phyloP scores from a whole-genome alignment of 140 eudicot genomes.

The Cichorium intybus region DNA sequence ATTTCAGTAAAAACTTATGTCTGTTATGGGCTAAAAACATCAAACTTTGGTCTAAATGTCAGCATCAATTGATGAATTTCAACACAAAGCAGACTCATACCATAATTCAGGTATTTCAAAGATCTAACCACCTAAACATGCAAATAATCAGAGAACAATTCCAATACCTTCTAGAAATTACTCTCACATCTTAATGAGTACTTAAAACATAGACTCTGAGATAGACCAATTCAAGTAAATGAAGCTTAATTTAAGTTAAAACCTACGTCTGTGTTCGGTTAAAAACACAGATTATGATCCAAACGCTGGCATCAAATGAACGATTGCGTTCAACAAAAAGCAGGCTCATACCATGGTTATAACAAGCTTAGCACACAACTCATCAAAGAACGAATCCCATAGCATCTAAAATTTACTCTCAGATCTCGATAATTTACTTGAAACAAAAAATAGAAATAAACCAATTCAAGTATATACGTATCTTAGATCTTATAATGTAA shows the following conservation, averaged over 20 bases:
- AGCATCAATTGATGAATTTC: neutral
- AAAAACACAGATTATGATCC: no score
- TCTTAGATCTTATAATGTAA: slow-evolving; percentile 5
- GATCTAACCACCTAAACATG: neutral
- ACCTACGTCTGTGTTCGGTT: no score
- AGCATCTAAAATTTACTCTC: no score
- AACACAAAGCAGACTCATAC: neutral
- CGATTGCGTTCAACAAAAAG: no score
- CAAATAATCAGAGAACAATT: slow-evolving; percentile 1
- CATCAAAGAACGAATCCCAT: no score
- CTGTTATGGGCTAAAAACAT: neutral
- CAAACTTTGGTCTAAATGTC: neutral
- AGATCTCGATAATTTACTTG: no score
- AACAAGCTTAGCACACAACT: no score
- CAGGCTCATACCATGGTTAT: no score
- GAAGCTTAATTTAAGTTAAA: no score
- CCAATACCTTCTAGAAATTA: slow-evolving; percentile 6
- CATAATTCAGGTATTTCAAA: neutral
- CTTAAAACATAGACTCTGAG: neutral
- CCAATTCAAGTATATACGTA: no score
- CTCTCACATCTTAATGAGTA: slow-evolving; percentile 7
- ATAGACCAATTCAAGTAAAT: slow-evolving; percentile 9
- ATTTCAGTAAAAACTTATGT: neutral
- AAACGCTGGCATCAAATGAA: no score
- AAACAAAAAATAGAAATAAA: no score